A percentile compares a stretch with the other conserved stretches of the same genome.
phyloP scores from a whole-genome alignment of 2,329 filamentous ascomycete genomes.

The Ciborinia camelliae region DNA sequence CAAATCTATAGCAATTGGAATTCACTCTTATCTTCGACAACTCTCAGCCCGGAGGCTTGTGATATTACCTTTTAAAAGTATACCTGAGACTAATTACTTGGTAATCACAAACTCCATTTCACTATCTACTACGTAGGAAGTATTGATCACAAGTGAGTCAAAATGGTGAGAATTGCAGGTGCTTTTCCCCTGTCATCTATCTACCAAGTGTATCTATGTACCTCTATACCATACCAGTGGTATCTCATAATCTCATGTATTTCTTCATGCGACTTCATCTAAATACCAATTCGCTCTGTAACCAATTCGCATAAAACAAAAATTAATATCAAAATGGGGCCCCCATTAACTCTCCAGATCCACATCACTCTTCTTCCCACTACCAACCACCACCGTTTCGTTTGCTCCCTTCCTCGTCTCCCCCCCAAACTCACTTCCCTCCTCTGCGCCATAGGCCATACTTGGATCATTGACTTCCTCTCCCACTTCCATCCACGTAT shows the following conservation, averaged over 20 bases:
- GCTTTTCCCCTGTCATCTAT: too few species aligned
- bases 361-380: slow-evolving; percentile 8
- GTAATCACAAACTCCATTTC: too few species aligned
- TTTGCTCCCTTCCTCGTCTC: neutral
- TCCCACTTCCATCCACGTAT: slow-evolving; percentile 74
- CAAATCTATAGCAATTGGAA: too few species aligned
- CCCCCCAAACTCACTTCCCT: slow-evolving; percentile 22
- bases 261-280: neutral
- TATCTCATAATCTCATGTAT: neutral
- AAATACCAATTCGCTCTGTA: neutral
- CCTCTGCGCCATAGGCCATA: slow-evolving; percentile 31
- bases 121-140: too few species aligned
- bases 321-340: neutral
- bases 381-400: neutral
- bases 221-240: neutral
- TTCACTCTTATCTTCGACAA: too few species aligned
- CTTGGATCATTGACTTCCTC: slow-evolving; percentile 53
- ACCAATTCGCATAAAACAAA: neutral
- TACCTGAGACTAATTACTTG: too few species aligned
- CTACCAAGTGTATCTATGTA: neutral
- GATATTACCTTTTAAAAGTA: too few species aligned
- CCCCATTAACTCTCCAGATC: slow-evolving; percentile 10
- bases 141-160: too few species aligned
- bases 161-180: too few species aligned
- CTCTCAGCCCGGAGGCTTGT: too few species aligned